Conservation (phyloP, 129 eudicot genomes). For the Apium graveolens region DNA sequence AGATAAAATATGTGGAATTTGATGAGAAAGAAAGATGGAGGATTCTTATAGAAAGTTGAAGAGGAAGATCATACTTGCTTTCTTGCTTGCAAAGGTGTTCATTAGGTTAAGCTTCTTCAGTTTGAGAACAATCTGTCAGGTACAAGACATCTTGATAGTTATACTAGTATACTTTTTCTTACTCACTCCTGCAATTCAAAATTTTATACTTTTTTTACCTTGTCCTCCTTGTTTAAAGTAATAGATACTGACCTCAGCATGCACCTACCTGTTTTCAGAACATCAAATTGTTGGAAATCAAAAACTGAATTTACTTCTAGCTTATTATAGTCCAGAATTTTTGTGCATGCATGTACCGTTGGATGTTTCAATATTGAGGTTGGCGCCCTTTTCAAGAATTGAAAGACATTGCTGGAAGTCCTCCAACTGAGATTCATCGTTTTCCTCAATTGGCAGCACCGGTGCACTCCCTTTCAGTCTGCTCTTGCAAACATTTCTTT, state of each 20-base stretch:
- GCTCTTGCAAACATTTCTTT: conserved; percentile 57
- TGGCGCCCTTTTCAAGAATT: conserved; percentile 55
- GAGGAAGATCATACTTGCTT: conserved; percentile 48
- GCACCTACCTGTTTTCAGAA: conserved; percentile 50
- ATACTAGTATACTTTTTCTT: background rate
- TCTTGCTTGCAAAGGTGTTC: conserved; percentile 55
- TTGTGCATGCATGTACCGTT: conserved; percentile 39
- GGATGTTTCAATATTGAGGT: conserved; percentile 45
- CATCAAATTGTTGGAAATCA: background rate
- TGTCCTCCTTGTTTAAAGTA: conserved; percentile 52
- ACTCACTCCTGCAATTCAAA: background rate
- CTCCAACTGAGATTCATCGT: conserved; percentile 37
- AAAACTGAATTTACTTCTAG: background rate
- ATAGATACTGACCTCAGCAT: conserved; percentile 52
- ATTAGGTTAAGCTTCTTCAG: conserved; percentile 51
- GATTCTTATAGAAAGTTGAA: background rate
- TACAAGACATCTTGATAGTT: background rate
- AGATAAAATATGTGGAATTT: background rate
- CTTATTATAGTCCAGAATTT: background rate
- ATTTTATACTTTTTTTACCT: conserved; percentile 28
- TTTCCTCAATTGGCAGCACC: conserved; percentile 65
- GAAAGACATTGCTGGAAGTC: conserved; percentile 51
- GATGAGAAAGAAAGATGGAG: background rate
- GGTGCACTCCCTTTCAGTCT: conserved; percentile 48
- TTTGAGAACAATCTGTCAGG: conserved; percentile 60